Conservation (phyloP, 129 eudicot species). For the Heracleum sosnowskyi region DNA sequence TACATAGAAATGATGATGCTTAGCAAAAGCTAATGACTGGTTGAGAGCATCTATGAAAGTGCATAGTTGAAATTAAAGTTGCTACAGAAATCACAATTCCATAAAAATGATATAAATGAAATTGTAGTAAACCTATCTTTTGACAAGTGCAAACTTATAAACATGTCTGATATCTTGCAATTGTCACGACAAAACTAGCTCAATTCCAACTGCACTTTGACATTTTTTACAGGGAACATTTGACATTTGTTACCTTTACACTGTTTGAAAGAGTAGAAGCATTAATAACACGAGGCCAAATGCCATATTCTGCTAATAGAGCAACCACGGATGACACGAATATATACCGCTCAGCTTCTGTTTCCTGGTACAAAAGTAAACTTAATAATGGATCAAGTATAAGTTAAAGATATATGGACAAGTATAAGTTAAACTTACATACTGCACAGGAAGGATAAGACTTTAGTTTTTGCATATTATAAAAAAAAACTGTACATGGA, state of each 20-base stretch:
- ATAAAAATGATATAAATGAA: not conserved
- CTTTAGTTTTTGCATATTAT: not conserved
- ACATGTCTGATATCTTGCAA: not conserved
- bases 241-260: constrained; percentile 51
- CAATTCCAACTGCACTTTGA: not conserved
- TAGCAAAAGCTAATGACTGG: not conserved
- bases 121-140: not conserved
- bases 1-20: not conserved
- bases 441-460: not conserved
- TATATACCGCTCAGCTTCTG: constrained; percentile 77
- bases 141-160: not conserved
- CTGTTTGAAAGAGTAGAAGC: constrained; percentile 71
- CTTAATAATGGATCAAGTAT: not conserved
- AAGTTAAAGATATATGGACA: not conserved
- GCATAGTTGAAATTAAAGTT: not conserved
- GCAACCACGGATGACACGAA: constrained; percentile 71
- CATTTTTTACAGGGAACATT: constrained; percentile 1
- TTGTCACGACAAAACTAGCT: not conserved
- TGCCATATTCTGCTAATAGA: constrained; percentile 73
- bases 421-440: not conserved
- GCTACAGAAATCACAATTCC: not conserved
- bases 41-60: not conserved
- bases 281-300: constrained; percentile 70
- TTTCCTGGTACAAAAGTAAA: constrained; percentile 37
- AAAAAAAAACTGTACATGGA: not conserved